Percentiles rank a stretch among this genome's conserved stretches.
Conservation (phyloP, 83 land plant genomes). For the Picea abies region DNA sequence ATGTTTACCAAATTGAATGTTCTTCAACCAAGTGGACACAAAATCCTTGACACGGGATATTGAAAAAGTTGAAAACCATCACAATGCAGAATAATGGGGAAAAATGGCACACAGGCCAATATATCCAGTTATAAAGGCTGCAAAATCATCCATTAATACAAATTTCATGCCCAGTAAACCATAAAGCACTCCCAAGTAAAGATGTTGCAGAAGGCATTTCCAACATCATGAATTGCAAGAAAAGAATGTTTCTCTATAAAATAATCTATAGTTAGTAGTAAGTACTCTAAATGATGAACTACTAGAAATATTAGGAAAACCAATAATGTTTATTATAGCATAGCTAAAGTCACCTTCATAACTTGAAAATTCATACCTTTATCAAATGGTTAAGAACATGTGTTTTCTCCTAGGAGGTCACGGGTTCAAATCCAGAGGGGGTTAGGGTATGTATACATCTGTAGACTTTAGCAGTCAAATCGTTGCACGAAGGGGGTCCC, state of each 20-base stretch:
- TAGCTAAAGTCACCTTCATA: too few relatives aligned
- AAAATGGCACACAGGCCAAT: conserved; percentile 48
- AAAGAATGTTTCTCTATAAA: neutral
- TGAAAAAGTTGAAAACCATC: neutral
- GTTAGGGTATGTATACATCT: too few relatives aligned
- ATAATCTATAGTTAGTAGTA: too few relatives aligned
- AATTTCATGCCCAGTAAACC: conserved; percentile 50
- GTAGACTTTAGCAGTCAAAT: too few relatives aligned
- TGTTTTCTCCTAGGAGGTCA: too few relatives aligned
- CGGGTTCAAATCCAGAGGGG: too few relatives aligned
- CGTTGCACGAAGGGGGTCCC: too few relatives aligned
- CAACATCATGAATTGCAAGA: conserved; percentile 3
- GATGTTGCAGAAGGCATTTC: conserved; percentile 36
- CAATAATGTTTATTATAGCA: too few relatives aligned
- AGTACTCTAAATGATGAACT: too few relatives aligned
- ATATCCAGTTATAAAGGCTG: conserved; percentile 38
- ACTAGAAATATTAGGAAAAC: too few relatives aligned
- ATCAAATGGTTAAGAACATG: too few relatives aligned
- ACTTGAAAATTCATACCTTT: too few relatives aligned
- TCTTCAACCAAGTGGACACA: neutral
- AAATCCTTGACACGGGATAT: neutral
- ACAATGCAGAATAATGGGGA: neutral
- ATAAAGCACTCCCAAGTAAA: conserved; percentile 48
- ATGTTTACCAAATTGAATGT: neutral
- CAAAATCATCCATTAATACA: conserved; percentile 52